A percentile compares a stretch with the other conserved stretches of the same genome.
Evolutionary conservation across 139 green algal genomes (phyloP).

Genomic region (Parachlorella kessleri): DNA sequence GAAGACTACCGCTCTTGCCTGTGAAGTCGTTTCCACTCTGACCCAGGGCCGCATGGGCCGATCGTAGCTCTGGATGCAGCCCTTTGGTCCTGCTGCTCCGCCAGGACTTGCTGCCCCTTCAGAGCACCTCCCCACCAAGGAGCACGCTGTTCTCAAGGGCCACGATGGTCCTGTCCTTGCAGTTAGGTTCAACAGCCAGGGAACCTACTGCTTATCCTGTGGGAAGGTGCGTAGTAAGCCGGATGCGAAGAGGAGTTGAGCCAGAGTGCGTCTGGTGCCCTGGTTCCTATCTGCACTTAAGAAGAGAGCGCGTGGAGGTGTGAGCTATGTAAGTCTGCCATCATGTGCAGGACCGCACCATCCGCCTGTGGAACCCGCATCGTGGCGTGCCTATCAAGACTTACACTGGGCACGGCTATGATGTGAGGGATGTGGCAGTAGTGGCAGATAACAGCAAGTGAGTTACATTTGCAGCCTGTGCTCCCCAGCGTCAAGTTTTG

Average conservation of each 20-base stretch:
- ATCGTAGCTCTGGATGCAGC: too few relatives aligned
- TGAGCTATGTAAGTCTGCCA: neutral
- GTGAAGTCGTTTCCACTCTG: too few relatives aligned
- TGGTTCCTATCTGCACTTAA: too few relatives aligned
- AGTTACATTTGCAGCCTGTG: too few relatives aligned
- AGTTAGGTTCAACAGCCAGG: constrained; percentile 82
- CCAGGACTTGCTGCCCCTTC: constrained; percentile 17
- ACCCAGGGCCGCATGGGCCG: too few relatives aligned
- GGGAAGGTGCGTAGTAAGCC: constrained; percentile 89
- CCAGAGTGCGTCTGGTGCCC: too few relatives aligned
- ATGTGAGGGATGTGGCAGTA: constrained; percentile 79
- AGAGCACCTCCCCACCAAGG: constrained; percentile 19
- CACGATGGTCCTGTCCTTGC: constrained; percentile 87
- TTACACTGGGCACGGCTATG: constrained; percentile 89
- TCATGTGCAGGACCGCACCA: constrained; percentile 74
- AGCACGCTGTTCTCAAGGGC: constrained; percentile 48
- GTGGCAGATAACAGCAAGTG: constrained; percentile 86
- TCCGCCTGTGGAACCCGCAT: constrained; percentile 89
- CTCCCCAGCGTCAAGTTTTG: too few relatives aligned
- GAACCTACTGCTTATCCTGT: constrained; percentile 85
- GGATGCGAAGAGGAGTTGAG: too few relatives aligned
- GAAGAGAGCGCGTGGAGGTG: neutral
- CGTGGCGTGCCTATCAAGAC: constrained; percentile 79
- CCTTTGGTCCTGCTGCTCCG: constrained; percentile 16
- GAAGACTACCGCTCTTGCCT: too few relatives aligned